Evolutionary conservation across 1,284 basidiomycete genomes (phyloP).

Genomic region (Papiliotrema flavescens): DNA sequence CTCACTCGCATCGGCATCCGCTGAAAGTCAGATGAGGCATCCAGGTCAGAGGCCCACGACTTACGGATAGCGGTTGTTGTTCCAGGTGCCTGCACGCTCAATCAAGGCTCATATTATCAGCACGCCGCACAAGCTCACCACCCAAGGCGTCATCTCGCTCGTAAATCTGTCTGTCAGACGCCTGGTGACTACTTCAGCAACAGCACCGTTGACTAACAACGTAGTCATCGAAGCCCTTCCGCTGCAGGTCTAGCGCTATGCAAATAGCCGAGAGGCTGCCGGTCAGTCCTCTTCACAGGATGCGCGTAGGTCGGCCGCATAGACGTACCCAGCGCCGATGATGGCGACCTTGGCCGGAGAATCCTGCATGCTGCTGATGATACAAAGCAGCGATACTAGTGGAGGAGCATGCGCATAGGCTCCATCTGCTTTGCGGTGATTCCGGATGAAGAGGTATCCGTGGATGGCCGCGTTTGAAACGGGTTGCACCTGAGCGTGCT

Average conservation of each 20-base stretch:
- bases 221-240: conserved; percentile 22
- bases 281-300: neutral
- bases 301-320: neutral
- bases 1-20: conserved; percentile 40
- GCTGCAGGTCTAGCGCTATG: conserved; percentile 19
- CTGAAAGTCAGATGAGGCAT: conserved; percentile 6
- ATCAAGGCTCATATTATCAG: conserved; percentile 1
- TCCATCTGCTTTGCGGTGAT: no score
- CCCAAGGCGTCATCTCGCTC: conserved; percentile 31
- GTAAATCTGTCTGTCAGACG: conserved; percentile 18
- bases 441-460: no score
- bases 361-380: no score
- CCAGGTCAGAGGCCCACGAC: neutral
- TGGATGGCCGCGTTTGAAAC: no score
- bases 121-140: conserved; percentile 7
- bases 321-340: conserved; percentile 28
- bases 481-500: no score
- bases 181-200: neutral
- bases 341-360: conserved; percentile 13
- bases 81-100: conserved; percentile 25
- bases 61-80: conserved; percentile 20
- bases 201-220: conserved; percentile 11
- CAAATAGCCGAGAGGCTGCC: conserved; percentile 22
- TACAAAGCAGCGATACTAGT: no score
- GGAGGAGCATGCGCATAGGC: no score